Percentiles rank a stretch among this genome's conserved stretches.
Conservation (phyloP, 2,329 filamentous ascomycete species). For the Pestalotiopsis sp. region DNA sequence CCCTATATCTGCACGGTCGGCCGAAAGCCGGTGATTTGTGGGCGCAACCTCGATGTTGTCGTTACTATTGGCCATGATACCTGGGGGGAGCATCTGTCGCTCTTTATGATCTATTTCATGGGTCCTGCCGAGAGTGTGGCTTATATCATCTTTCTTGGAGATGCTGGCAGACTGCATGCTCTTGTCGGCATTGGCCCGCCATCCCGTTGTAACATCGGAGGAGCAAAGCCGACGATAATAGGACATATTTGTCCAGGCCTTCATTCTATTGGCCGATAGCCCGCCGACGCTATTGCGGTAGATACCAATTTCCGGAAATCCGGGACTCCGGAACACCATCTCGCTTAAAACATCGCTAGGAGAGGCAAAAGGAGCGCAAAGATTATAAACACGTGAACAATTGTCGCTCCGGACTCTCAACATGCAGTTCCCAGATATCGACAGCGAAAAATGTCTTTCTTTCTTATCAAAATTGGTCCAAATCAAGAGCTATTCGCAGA, state of each 20-base stretch:
- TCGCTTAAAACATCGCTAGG: background rate
- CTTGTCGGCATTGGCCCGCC: background rate
- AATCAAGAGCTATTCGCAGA: slow-evolving; percentile 29
- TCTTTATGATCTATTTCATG: too few relatives aligned
- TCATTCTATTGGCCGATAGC: background rate
- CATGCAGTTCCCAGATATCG: slow-evolving; percentile 23
- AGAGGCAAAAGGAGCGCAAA: background rate
- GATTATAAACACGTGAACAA: background rate
- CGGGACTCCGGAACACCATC: background rate
- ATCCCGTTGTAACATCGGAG: background rate
- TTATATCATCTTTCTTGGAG: background rate
- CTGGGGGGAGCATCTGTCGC: background rate
- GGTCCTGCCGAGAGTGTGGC: background rate
- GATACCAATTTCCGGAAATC: background rate
- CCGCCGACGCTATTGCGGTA: background rate
- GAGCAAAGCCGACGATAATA: background rate
- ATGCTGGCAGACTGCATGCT: background rate
- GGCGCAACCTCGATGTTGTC: background rate
- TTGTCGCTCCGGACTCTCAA: background rate
- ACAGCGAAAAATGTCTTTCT: slow-evolving; percentile 21
- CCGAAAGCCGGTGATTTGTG: background rate
- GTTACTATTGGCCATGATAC: background rate
- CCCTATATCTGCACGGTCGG: background rate
- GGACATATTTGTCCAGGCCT: background rate
- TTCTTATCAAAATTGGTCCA: slow-evolving; percentile 25